Percentiles rank a stretch among this genome's conserved stretches.
phyloP scores from a whole-genome alignment of 2,329 filamentous ascomycete species.

The Gaeumannomyces sp. region DNA sequence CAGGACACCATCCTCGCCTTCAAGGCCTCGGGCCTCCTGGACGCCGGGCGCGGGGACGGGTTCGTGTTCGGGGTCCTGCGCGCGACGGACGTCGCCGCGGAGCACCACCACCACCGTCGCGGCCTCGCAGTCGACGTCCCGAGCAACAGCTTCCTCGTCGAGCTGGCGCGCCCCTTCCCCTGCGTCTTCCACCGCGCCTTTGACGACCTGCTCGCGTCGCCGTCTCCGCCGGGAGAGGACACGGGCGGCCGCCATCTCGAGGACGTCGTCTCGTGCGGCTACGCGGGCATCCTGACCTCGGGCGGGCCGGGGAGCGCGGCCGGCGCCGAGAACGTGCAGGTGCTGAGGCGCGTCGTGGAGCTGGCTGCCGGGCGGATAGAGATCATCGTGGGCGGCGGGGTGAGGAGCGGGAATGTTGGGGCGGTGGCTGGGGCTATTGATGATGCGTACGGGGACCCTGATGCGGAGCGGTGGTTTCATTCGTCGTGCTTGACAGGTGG shows the following conservation, averaged over 20 bases:
- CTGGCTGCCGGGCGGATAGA: conserved; percentile 29
- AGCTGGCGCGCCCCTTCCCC: conserved; percentile 32
- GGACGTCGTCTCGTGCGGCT: conserved; percentile 35
- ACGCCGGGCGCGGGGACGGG: conserved; percentile 39
- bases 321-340: conserved; percentile 27
- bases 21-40: conserved; percentile 30
- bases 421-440: conserved; percentile 22
- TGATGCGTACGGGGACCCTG: not conserved
- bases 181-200: conserved; percentile 54
- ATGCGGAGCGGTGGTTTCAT: not conserved
- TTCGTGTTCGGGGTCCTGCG: conserved; percentile 50
- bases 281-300: conserved; percentile 46
- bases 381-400: conserved; percentile 47
- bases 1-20: conserved; percentile 30
- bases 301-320: conserved; percentile 39
- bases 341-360: conserved; percentile 30
- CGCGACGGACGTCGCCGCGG: not conserved
- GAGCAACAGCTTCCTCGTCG: conserved; percentile 35
- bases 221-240: too few relatives aligned
- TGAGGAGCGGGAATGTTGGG: conserved; percentile 35
- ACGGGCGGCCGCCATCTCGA: conserved; percentile 20
- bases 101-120: not conserved
- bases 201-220: conserved; percentile 38
- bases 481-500: conserved; percentile 6
- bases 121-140: conserved; percentile 29